Percentiles rank a stretch among this genome's conserved stretches.
These are phyloP conservation scores for Cocos nucifera DNA, from an alignment of 176 grass and related monocot genomes.

Conservation along the genomic window DNA sequence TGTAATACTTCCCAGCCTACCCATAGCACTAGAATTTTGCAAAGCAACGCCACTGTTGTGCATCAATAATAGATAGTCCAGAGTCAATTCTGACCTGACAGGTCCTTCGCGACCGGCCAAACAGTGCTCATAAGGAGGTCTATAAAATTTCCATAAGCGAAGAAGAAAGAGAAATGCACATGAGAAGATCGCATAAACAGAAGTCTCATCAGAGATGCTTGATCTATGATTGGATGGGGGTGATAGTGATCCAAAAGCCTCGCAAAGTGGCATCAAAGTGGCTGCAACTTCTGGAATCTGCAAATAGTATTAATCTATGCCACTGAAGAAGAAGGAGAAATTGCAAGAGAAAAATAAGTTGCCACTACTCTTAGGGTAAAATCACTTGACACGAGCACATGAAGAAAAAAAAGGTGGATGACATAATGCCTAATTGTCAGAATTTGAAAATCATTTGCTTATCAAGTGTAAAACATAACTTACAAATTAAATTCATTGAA, in stretches of 20 bases:
- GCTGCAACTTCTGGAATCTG: constrained; percentile 17
- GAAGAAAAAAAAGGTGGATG: too few relatives aligned
- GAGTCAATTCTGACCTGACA: not conserved
- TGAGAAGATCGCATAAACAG: constrained; percentile 9
- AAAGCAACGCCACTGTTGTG: constrained; percentile 1
- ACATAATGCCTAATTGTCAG: too few relatives aligned
- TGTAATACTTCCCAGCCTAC: not conserved
- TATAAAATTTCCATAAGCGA: constrained; percentile 7
- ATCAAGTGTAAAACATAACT: too few relatives aligned
- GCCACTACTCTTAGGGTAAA: too few relatives aligned
- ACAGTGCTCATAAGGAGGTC: not conserved
- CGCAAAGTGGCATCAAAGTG: constrained; percentile 7
- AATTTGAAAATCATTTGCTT: too few relatives aligned
- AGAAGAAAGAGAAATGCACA: constrained; percentile 16
- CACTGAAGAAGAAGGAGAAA: too few relatives aligned
- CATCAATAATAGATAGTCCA: constrained; percentile 11
- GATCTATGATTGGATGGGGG: not conserved
- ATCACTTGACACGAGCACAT: too few relatives aligned
- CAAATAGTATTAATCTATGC: too few relatives aligned
- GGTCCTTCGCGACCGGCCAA: not conserved
- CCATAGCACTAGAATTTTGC: too few relatives aligned
- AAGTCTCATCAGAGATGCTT: not conserved
- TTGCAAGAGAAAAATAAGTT: too few relatives aligned
- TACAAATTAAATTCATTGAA: too few relatives aligned
- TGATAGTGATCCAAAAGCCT: constrained; percentile 13